Conservation (phyloP, 2,329 filamentous ascomycete species). For the Amesomyces nigricolor region DNA sequence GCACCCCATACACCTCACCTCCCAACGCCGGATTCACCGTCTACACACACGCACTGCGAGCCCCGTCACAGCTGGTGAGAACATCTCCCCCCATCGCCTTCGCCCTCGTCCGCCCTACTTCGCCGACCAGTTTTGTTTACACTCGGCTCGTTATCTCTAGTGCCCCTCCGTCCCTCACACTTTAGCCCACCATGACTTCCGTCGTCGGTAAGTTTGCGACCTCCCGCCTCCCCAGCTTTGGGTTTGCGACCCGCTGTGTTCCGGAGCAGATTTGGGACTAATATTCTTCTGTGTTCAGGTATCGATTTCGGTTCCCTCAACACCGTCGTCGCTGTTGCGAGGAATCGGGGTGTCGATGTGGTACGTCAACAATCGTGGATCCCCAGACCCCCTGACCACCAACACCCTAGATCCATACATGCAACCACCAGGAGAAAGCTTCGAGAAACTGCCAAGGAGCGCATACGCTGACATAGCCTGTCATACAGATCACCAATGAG, state of each 20-base stretch:
- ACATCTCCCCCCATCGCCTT: not conserved
- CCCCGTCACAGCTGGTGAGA: constrained; percentile 23
- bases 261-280: not conserved
- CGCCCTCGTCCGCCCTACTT: not conserved
- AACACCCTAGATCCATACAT: not conserved
- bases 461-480: constrained; percentile 10
- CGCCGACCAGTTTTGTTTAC: constrained; percentile 15
- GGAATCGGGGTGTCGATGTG: constrained; percentile 98
- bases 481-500: constrained; percentile 88
- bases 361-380: constrained; percentile 52
- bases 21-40: constrained; percentile 19
- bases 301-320: constrained; percentile 95
- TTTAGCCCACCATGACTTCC: constrained; percentile 41
- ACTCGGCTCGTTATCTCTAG: not conserved
- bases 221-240: not conserved
- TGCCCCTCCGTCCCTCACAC: constrained; percentile 21
- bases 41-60: constrained; percentile 16
- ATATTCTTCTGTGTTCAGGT: constrained; percentile 42
- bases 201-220: constrained; percentile 45
- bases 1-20: constrained; percentile 1
- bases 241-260: not conserved
- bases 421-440: too few species aligned
- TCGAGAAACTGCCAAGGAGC: not conserved
- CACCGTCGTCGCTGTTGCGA: constrained; percentile 94
- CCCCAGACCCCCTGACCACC: not conserved